These are phyloP conservation scores for Fusarium sp. DNA, from an alignment of 2,329 filamentous ascomycete species.

Conservation along the genomic window DNA sequence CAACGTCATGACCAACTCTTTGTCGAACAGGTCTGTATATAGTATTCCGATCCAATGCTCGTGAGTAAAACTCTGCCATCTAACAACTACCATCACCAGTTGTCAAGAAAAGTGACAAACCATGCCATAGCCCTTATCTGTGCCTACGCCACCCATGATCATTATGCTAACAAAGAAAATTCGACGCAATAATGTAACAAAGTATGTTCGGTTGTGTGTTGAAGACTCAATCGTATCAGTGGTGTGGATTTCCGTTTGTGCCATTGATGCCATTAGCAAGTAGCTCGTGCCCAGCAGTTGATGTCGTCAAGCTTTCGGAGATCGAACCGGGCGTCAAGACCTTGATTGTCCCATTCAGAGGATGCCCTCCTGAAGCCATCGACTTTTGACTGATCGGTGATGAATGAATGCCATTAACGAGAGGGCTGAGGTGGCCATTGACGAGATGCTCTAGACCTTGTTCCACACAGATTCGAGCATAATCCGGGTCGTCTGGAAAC, in stretches of 20 bases:
- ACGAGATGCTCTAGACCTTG: constrained; percentile 68
- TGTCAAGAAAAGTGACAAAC: constrained; percentile 37
- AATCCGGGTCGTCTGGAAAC: constrained; percentile 67
- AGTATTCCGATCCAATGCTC: constrained; percentile 38
- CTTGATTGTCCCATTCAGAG: constrained; percentile 49
- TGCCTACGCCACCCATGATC: constrained; percentile 44
- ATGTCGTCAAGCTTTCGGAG: constrained; percentile 25
- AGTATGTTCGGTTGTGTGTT: constrained; percentile 12
- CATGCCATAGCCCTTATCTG: constrained; percentile 33
- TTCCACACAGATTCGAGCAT: constrained; percentile 64
- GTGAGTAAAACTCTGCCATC: constrained; percentile 15
- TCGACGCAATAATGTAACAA: constrained; percentile 39
- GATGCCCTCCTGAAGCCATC: constrained; percentile 35
- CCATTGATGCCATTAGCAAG: constrained; percentile 48
- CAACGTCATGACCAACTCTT: constrained; percentile 18
- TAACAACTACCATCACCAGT: constrained; percentile 15
- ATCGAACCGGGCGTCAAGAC: constrained; percentile 30
- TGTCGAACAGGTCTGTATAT: constrained; percentile 13
- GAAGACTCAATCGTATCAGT: constrained; percentile 12
- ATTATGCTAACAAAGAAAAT: constrained; percentile 44
- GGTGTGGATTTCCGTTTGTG: constrained; percentile 24
- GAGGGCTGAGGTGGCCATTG: constrained; percentile 56
- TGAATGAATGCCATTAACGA: constrained; percentile 60
- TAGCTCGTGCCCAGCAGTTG: constrained; percentile 36
- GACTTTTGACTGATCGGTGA: constrained; percentile 57